phyloP scores from a whole-genome alignment of 352 stramenopile species.

The Phytophthora fragariaefolia region DNA sequence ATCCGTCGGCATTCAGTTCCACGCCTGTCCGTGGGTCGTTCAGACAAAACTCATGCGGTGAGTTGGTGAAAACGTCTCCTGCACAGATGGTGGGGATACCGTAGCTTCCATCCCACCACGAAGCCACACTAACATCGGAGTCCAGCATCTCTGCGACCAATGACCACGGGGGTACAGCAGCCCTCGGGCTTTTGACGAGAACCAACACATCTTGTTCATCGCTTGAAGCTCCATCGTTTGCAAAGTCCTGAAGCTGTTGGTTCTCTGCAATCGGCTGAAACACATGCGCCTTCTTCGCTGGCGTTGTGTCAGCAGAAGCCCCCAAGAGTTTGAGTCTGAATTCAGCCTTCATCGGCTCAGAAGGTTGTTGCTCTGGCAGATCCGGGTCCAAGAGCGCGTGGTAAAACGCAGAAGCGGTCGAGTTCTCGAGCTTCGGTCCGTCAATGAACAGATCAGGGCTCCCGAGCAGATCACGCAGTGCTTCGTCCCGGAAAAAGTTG shows the following conservation, averaged over 20 bases:
- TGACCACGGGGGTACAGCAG: conserved; percentile 68
- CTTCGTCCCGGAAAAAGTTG: conserved; percentile 62
- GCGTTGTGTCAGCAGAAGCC: no score
- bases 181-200: conserved; percentile 63
- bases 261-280: conserved; percentile 32
- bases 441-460: conserved; percentile 50
- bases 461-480: conserved; percentile 44
- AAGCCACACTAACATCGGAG: conserved; percentile 77
- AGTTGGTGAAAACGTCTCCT: conserved; percentile 57
- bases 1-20: conserved; percentile 48
- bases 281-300: conserved; percentile 19
- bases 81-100: conserved; percentile 80
- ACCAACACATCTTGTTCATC: conserved; percentile 43
- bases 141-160: conserved; percentile 59
- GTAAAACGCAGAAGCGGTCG: conserved; percentile 47
- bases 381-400: conserved; percentile 52
- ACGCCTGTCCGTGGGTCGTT: conserved; percentile 48
- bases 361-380: conserved; percentile 36
- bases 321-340: conserved; percentile 29
- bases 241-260: conserved; percentile 15
- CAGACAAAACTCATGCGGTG: conserved; percentile 65
- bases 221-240: not conserved
- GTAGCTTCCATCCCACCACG: conserved; percentile 80
- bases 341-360: conserved; percentile 43
- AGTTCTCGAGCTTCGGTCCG: conserved; percentile 36